A percentile compares a stretch with the other conserved stretches of the same genome.
Evolutionary conservation across 2,329 filamentous ascomycete genomes (phyloP).

Genomic region (Domatiomyces catenatus): DNA sequence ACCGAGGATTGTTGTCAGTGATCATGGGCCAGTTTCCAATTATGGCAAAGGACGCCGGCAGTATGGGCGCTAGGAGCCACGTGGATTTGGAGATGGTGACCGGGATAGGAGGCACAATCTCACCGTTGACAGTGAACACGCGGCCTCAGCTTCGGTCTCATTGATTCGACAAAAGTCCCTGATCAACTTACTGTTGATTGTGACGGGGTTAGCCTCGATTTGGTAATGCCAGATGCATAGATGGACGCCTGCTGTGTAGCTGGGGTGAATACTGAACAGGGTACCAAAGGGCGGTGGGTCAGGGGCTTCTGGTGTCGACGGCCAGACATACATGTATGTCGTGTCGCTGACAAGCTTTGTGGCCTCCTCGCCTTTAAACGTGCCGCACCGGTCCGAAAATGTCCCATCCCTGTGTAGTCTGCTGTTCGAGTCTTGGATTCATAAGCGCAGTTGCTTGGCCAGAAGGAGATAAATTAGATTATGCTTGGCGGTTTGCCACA

Average conservation of each 20-base stretch:
- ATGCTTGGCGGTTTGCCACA: too few species aligned
- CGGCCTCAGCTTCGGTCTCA: too few species aligned
- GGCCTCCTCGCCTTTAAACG: slow-evolving; percentile 45
- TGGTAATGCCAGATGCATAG: background rate
- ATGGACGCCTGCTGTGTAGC: background rate
- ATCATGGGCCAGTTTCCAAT: background rate
- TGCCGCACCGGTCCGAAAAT: slow-evolving; percentile 47
- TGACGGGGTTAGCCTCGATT: background rate
- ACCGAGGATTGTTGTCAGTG: background rate
- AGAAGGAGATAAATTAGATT: slow-evolving; percentile 29
- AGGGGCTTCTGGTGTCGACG: slow-evolving; percentile 25
- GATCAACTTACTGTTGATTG: too few species aligned
- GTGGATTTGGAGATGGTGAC: background rate
- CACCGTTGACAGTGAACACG: background rate
- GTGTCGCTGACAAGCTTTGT: slow-evolving; percentile 43
- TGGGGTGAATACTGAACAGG: too few species aligned
- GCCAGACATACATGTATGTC: slow-evolving; percentile 38
- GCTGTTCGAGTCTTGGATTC: slow-evolving; percentile 40
- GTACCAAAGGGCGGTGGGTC: too few species aligned
- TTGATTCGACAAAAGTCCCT: too few species aligned
- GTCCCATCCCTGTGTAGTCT: slow-evolving; percentile 44
- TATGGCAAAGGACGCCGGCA: background rate
- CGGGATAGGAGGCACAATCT: background rate
- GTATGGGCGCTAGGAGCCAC: background rate
- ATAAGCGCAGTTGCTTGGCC: slow-evolving; percentile 45